Evolutionary conservation across 108 stramenopile species (phyloP), one percentile per base, ranked within the genome.

Genomic region (Nannochloropsis gaditana): DNA sequence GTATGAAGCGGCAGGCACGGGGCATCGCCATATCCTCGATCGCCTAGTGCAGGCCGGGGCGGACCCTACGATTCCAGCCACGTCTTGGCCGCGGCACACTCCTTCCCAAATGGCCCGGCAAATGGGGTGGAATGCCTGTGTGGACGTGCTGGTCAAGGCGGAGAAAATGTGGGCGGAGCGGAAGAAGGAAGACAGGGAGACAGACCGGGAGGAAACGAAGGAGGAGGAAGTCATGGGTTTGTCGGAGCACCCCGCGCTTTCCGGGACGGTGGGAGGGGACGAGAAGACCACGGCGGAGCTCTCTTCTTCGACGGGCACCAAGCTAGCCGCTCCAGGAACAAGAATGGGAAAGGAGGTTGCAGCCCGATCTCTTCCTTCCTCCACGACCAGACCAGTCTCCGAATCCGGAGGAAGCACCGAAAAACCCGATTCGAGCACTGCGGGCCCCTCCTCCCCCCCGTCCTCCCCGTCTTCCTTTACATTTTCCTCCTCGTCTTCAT

Each of bases 21-120:
- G 59, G 3, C 59, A 73, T 6, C 59, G 59, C 15, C 59, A 73
- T 6, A n/a, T 73, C 19, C 59, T 73, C 8, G 59, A 73, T 15
- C 59, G 59, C 15, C 6, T 73, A n/a, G 59, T 73, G n/a, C 59
- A 73, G 59, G 59, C 59, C 15, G 59, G 59, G 8, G 59, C 59
- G n/a, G 59, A 73, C 59, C 59, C 59, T n/a, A 73, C 59, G 19
- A 73, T 73, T n/a, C 59, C 59, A n/a, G 59, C 59, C 19, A 73
- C 59, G 8, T 73, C 59, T 15, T 73, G 59, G 59, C 59, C 59
- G 5, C 15, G 6, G 6, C 59, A 73, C n/a, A n/a, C n/a, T 8
- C 59, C 59, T 73, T 73, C 59, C 19, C 5, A 73, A 8, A 73
- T 73, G 59, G 59, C 59, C 19, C 59, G 8, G 59, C 59, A 73